These are phyloP conservation scores for Vitis riparia DNA, from an alignment of 164 flowering plant genomes.

Conservation along the genomic window DNA sequence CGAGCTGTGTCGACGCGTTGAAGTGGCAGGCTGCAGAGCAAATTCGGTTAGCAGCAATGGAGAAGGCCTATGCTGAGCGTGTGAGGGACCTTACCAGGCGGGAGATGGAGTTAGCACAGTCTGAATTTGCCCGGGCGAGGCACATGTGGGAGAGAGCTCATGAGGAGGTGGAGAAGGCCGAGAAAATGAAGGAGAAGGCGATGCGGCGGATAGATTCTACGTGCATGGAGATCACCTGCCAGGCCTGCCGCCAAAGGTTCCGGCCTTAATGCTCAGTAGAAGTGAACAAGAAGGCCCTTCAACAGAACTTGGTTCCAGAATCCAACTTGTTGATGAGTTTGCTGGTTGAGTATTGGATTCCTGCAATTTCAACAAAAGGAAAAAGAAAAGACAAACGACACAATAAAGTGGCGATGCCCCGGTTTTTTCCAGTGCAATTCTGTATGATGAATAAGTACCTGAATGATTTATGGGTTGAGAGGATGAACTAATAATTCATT, in stretches of 20 bases:
- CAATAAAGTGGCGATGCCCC: slow-evolving; percentile 15
- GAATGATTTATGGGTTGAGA: neutral
- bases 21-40: slow-evolving; percentile 91
- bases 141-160: slow-evolving; percentile 81
- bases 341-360: slow-evolving; percentile 13
- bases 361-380: slow-evolving; percentile 8
- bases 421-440: neutral
- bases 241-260: slow-evolving; percentile 81
- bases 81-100: slow-evolving; percentile 78
- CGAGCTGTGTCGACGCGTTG: slow-evolving; percentile 49
- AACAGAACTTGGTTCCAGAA: neutral
- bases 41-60: slow-evolving; percentile 74
- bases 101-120: slow-evolving; percentile 92
- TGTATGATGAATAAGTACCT: slow-evolving; percentile 1
- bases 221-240: slow-evolving; percentile 94
- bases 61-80: slow-evolving; percentile 92
- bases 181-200: slow-evolving; percentile 67
- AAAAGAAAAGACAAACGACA: neutral
- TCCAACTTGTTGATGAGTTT: slow-evolving; percentile 3
- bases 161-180: slow-evolving; percentile 72
- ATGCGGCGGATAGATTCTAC: slow-evolving; percentile 45
- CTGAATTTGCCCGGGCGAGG: slow-evolving; percentile 81
- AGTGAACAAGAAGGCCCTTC: neutral
- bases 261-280: slow-evolving; percentile 27
- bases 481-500: too few species aligned